phyloP scores from a whole-genome alignment of 768 basidiomycete genomes.

The Brasilioporus rufonigricans region DNA sequence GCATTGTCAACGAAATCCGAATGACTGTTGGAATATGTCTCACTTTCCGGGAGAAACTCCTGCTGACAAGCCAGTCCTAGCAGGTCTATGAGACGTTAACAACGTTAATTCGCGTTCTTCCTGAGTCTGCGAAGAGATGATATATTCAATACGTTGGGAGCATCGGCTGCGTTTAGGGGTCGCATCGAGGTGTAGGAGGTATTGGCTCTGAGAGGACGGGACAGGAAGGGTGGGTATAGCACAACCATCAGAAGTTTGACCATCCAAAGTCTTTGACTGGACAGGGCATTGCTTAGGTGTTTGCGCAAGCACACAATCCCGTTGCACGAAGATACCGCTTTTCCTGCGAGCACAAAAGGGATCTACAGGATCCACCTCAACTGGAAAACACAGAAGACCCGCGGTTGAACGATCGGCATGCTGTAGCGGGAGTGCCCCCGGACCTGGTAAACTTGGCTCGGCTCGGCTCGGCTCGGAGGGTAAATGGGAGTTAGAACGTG shows the following conservation, averaged over 20 bases:
- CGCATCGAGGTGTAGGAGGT: conserved; percentile 29
- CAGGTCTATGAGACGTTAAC: conserved; percentile 2
- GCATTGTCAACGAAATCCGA: conserved; percentile 9
- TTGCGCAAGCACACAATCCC: not conserved
- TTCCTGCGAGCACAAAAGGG: conserved; percentile 1
- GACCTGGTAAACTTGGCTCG: not conserved
- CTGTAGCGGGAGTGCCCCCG: not conserved
- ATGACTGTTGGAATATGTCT: not conserved
- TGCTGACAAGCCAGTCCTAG: not conserved
- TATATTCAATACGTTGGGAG: conserved; percentile 16
- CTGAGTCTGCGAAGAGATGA: conserved; percentile 34
- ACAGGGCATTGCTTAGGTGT: not conserved
- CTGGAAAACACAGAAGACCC: not conserved
- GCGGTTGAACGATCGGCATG: not conserved
- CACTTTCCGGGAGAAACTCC: conserved; percentile 12
- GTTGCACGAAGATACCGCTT: not conserved
- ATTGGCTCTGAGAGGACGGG: conserved; percentile 34
- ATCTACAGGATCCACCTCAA: not conserved
- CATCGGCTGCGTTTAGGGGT: conserved; percentile 37
- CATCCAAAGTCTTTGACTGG: not conserved
- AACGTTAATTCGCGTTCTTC: conserved; percentile 29
- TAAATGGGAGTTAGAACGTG: not conserved
- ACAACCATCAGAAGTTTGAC: conserved; percentile 1
- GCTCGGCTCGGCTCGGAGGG: not conserved
- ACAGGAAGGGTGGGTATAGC: conserved; percentile 15